Percentiles rank a stretch among this genome's conserved stretches.
phyloP scores from a whole-genome alignment of 164 flowering plant genomes.

The Sedum album region DNA sequence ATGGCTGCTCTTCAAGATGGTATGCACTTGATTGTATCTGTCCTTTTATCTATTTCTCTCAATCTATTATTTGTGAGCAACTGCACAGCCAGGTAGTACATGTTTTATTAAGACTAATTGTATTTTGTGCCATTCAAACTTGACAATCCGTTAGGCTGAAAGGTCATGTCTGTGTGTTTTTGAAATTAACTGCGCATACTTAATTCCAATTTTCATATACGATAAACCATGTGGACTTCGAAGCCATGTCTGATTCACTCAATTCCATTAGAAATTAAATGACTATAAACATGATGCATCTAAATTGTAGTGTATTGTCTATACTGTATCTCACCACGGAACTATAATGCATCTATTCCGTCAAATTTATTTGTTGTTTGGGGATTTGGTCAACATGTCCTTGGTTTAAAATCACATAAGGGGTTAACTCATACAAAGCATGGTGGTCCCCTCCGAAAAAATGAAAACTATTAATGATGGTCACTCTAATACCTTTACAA shows the following conservation, averaged over 20 bases:
- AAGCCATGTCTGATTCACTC: not conserved
- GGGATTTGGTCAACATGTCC: too few species aligned
- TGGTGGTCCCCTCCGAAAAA: too few species aligned
- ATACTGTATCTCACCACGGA: too few species aligned
- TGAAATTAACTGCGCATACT: not conserved
- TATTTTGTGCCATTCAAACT: not conserved
- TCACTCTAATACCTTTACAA: too few species aligned
- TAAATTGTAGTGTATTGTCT: too few species aligned
- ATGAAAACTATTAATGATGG: too few species aligned
- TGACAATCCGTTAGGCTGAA: not conserved
- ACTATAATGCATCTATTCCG: too few species aligned
- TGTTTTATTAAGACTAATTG: not conserved
- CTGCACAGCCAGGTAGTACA: not conserved
- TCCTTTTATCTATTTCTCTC: not conserved
- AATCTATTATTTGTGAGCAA: too few species aligned
- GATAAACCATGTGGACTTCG: not conserved
- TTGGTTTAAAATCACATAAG: too few species aligned
- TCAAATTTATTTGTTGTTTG: too few species aligned
- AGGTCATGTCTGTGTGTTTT: not conserved
- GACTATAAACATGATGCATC: not conserved
- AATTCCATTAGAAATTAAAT: too few species aligned
- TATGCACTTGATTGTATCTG: not conserved
- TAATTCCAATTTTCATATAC: not conserved
- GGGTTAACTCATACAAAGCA: too few species aligned
- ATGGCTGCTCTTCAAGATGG: slow-evolving; percentile 1